These are phyloP conservation scores for Peterozyma toletana DNA, from an alignment of 805 yeast genomes.

Conservation along the genomic window DNA sequence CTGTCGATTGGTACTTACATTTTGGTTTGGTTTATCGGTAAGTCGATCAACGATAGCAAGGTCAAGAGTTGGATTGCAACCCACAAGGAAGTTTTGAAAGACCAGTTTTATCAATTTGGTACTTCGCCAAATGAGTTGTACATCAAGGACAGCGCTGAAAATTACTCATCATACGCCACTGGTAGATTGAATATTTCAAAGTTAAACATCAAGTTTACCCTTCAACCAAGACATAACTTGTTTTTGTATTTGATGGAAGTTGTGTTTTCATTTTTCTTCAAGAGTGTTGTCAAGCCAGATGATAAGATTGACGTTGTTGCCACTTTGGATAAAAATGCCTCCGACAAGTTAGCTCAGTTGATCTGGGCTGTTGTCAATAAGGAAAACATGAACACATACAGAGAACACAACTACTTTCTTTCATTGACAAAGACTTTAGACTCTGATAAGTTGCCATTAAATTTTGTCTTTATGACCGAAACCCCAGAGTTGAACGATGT, in stretches of 20 bases:
- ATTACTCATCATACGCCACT: slow-evolving; percentile 68
- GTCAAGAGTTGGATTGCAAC: slow-evolving; percentile 49
- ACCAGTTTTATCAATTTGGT: slow-evolving; percentile 79
- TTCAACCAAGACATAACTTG: slow-evolving; percentile 77
- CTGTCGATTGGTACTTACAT: slow-evolving; percentile 43
- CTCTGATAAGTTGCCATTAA: slow-evolving; percentile 58
- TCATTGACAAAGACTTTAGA: slow-evolving; percentile 81
- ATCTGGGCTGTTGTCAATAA: slow-evolving; percentile 83
- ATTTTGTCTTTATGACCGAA: slow-evolving; percentile 87
- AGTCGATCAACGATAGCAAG: slow-evolving; percentile 42
- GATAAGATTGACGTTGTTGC: slow-evolving; percentile 61
- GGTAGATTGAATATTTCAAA: slow-evolving; percentile 77
- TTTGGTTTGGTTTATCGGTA: slow-evolving; percentile 51
- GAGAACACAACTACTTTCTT: slow-evolving; percentile 73
- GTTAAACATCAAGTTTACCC: slow-evolving; percentile 50
- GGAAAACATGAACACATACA: slow-evolving; percentile 66
- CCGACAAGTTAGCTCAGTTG: slow-evolving; percentile 53
- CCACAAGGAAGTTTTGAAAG: slow-evolving; percentile 43
- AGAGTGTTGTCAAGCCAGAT: slow-evolving; percentile 44
- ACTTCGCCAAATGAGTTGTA: slow-evolving; percentile 35
- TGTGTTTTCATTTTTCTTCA: slow-evolving; percentile 49
- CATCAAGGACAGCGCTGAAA: slow-evolving; percentile 57
- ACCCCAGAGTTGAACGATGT: slow-evolving; percentile 71
- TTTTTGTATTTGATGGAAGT: slow-evolving; percentile 61
- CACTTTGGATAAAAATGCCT: slow-evolving; percentile 35